Conservation (phyloP, 345 rosid species). For the Eucalyptus tenuipes region DNA sequence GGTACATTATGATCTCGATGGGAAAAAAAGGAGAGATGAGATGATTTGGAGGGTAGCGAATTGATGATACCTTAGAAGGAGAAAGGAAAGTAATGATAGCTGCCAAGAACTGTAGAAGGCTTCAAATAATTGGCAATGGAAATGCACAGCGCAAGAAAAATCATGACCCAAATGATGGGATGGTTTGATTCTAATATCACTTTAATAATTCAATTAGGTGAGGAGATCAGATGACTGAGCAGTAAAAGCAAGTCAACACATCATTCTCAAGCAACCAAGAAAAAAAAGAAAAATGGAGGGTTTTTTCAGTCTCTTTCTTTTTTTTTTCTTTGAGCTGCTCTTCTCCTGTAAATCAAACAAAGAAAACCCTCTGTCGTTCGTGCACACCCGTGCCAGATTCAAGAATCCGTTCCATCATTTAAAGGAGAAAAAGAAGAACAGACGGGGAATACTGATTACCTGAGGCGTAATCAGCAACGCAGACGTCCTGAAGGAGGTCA, state of each 20-base stretch:
- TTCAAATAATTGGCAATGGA: not conserved
- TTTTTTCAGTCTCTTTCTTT: not conserved
- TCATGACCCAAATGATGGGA: not conserved
- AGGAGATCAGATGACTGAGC: not conserved
- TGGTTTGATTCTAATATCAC: not conserved
- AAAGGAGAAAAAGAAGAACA: not conserved
- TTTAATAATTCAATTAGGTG: not conserved
- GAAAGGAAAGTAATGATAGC: not conserved
- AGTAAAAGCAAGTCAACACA: not conserved
- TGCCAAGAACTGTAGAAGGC: not conserved
- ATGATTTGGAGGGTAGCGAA: not conserved
- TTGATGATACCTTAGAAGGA: not conserved
- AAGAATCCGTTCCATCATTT: not conserved
- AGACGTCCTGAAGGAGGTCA: constrained; percentile 68
- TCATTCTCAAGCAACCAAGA: not conserved
- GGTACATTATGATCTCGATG: not conserved
- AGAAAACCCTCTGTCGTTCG: not conserved
- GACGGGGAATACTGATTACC: not conserved
- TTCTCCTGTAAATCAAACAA: not conserved
- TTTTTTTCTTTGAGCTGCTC: not conserved
- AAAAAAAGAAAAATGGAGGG: not conserved
- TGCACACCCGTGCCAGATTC: not conserved
- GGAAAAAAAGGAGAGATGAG: not conserved
- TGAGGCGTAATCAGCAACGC: constrained; percentile 66
- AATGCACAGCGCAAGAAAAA: not conserved